Evolutionary conservation across 176 grass and related monocot species (phyloP), one percentile per base, ranked within the genome.

Genomic region (Elaeis guineensis): DNA sequence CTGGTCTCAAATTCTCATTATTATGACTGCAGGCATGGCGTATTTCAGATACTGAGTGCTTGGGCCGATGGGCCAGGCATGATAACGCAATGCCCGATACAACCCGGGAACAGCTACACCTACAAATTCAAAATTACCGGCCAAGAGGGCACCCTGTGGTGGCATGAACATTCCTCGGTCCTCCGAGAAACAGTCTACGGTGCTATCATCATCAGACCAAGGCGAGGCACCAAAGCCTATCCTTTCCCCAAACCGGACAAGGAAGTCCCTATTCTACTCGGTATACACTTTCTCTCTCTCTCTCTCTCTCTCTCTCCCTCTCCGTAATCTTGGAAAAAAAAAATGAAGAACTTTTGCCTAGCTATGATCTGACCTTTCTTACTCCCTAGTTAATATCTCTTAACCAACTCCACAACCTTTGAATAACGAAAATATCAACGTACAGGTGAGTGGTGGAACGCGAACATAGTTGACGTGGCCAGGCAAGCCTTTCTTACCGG

Each of bases 81-180:
- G 85, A 76, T 95, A 63, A 83, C 90, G 25, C 82, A 95, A 35
- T 95, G 90, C 82, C 72, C 85, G 12, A 95, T 95, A 19, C 70
- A 55, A 11, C 82, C 90, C 0, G 55, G 82, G 5, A 23, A 7
- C 25, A 53, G 49, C 17, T 89, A 83, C 65, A 83, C 82, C 14
- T 86, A 95, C 51, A 56, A 59, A 55, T 89, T 89, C 82, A 35
- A 29, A 68, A 25, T 89, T 29, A 62, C 72, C 7, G 72, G 79
- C 15, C 85, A 95, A 62, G 86, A 86, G 49, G 90, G 90, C 75
- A 95, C 90, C 21, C 69, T 95, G 21, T 95, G 90, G 90, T 95
- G 90, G 90, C 90, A 89, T 61, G 79, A 85, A 50, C 85, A 95
- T 66, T 28, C 23, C 28, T 78, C 70, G 2, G 68, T 69, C 62